Conservation (phyloP, 1,139 yeast species). For the Pichia sp. region DNA sequence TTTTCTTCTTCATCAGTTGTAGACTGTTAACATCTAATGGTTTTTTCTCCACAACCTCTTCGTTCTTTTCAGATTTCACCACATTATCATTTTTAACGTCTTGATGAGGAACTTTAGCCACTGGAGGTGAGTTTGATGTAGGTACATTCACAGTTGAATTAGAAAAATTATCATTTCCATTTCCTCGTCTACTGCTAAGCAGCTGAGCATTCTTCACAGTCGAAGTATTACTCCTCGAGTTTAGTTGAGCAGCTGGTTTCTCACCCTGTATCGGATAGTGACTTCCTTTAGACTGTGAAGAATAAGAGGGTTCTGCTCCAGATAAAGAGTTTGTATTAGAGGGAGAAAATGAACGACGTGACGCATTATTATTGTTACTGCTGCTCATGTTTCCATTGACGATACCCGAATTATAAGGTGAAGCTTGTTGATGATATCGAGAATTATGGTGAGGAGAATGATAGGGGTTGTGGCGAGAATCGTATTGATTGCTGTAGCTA, state of each 20-base stretch:
- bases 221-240: neutral
- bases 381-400: neutral
- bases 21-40: slow-evolving; percentile 13
- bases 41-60: neutral
- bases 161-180: neutral
- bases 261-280: neutral
- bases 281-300: neutral
- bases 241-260: neutral
- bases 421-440: slow-evolving; percentile 1
- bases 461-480: slow-evolving; percentile 11
- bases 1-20: slow-evolving; percentile 15
- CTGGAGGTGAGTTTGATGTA: neutral
- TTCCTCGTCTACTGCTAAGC: slow-evolving; percentile 13
- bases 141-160: neutral
- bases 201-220: neutral
- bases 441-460: slow-evolving; percentile 7
- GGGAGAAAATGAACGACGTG: neutral
- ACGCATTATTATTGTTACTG: neutral
- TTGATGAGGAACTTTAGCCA: neutral
- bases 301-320: neutral
- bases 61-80: neutral
- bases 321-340: neutral
- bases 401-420: neutral
- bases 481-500: slow-evolving; percentile 6
- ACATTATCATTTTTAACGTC: neutral